Evolutionary conservation across 2,329 filamentous ascomycete genomes (phyloP), one percentile per base, ranked within the genome.

Genomic region (Beauveria australis): DNA sequence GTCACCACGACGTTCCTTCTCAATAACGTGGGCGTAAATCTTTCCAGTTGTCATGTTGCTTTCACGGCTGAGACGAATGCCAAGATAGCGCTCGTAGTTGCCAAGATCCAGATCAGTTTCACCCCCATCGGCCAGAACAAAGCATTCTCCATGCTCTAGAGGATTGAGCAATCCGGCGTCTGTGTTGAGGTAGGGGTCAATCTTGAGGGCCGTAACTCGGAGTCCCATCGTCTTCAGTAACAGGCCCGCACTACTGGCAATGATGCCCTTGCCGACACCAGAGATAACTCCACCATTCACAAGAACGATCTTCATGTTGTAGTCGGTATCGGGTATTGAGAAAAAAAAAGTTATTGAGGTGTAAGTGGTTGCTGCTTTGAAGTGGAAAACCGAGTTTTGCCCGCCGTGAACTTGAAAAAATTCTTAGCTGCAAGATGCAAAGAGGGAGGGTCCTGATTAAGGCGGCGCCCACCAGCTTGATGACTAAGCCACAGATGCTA

Each of bases 1-100:
- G 72, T 94, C 87, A 60, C 83, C 83, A 46, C 75, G 74, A 28
- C 82, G 76, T 70, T 85, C 82, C 63, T 84, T 85, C 69, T 92
- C 81, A 68, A 96, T 92, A 59, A 97, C 92, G 68, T 89, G 85
- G 70, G 91, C 82, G 76, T 97, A 97, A 67, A 97, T 91, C 79
- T 97, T 97, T 71, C 94, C 94, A 6, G 93, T 96, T 3, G 94
- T 99, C 75, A 99, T 96, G 75, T 97, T 97, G 79, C 93, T 91
- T 67, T 96, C 92, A 63, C 87, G 81, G 9, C 86, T 91, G 63
- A 97, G 81, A 60, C 87, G 89, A 65, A 93, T 87, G 69, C 88
- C 87, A 59, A 96, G 86, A 52, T 57, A 53, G 16, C 55, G 26
- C 19, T 44, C 30, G 37, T 58, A 84, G 70, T 83, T 83, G 22